A percentile compares a stretch with the other conserved stretches of the same genome.
Conservation (phyloP, 805 yeast genomes). For the Saccharomycopsis sp. region DNA sequence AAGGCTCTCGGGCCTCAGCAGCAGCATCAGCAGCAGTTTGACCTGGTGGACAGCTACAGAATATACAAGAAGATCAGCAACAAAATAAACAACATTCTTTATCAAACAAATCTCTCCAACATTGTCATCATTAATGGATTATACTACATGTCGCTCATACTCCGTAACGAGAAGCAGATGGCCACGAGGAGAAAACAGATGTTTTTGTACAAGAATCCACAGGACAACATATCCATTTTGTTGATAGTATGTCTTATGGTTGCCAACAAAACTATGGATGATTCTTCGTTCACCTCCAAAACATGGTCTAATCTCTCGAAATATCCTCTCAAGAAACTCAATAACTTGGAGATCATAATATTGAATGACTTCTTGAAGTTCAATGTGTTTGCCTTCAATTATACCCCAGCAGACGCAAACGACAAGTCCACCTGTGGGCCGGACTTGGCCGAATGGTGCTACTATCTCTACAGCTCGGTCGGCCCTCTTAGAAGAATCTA, state of each 20-base stretch:
- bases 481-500: background rate
- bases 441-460: background rate
- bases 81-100: conserved; percentile 13
- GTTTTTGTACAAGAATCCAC: conserved; percentile 12
- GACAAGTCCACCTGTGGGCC: background rate
- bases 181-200: background rate
- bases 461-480: background rate
- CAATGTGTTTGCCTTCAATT: conserved; percentile 5
- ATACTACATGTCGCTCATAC: conserved; percentile 2
- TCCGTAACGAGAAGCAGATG: conserved; percentile 1
- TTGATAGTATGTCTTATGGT: conserved; percentile 30
- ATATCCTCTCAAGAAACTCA: conserved; percentile 17
- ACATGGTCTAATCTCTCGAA: conserved; percentile 39
- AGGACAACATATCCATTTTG: conserved; percentile 13
- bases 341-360: conserved; percentile 12
- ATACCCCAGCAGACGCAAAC: background rate
- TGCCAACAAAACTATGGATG: conserved; percentile 43
- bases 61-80: conserved; percentile 2
- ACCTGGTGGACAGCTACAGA: background rate
- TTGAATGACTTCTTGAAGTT: conserved; percentile 1
- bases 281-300: conserved; percentile 43
- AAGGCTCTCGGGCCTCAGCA: background rate
- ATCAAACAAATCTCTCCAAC: conserved; percentile 17
- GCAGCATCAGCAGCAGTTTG: background rate
- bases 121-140: conserved; percentile 15